These are phyloP conservation scores for Eimeria falciformis DNA, from an alignment of 169 alveolate species.

Conservation along the genomic window DNA sequence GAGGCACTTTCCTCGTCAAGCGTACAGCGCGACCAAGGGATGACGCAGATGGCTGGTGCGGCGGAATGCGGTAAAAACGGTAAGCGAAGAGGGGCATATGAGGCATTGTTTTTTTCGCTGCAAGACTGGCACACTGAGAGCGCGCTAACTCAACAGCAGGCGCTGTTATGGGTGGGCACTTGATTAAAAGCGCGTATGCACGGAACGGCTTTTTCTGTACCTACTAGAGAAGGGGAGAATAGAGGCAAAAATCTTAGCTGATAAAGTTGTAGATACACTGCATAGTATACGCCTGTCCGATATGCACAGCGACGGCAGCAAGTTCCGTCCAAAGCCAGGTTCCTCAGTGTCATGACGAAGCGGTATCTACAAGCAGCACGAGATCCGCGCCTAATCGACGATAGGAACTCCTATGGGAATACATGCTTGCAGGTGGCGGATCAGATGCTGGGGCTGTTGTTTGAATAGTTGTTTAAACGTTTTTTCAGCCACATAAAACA, in stretches of 20 bases:
- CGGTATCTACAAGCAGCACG: slow-evolving; percentile 95
- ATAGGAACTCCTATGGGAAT: slow-evolving; percentile 99
- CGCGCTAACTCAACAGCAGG: slow-evolving; percentile 91
- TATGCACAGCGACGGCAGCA: slow-evolving; percentile 85
- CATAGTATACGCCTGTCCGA: slow-evolving; percentile 94
- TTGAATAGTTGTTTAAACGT: slow-evolving; percentile 95
- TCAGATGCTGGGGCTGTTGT: slow-evolving; percentile 96
- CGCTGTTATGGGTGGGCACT: slow-evolving; percentile 91
- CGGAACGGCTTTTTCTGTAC: slow-evolving; percentile 89
- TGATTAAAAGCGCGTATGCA: slow-evolving; percentile 89
- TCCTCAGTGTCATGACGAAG: slow-evolving; percentile 97
- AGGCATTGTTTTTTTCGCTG: slow-evolving; percentile 50
- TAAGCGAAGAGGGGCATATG: slow-evolving; percentile 2
- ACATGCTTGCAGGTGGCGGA: slow-evolving; percentile 99
- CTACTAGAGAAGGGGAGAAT: slow-evolving; percentile 83
- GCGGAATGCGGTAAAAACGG: slow-evolving; percentile 53
- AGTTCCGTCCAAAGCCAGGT: slow-evolving; percentile 79
- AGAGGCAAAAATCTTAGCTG: slow-evolving; percentile 80
- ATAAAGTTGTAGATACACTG: slow-evolving; percentile 96
- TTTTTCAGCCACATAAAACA: slow-evolving; percentile 83
- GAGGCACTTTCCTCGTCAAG: slow-evolving; percentile 98
- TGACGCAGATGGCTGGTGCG: slow-evolving; percentile 95
- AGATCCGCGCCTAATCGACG: slow-evolving; percentile 96
- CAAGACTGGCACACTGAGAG: slow-evolving; percentile 80
- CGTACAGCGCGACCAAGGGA: slow-evolving; percentile 99